Percentiles rank a stretch among this genome's conserved stretches.
phyloP scores from a whole-genome alignment of 2,329 filamentous ascomycete species.

The Mycogone perniciosa region DNA sequence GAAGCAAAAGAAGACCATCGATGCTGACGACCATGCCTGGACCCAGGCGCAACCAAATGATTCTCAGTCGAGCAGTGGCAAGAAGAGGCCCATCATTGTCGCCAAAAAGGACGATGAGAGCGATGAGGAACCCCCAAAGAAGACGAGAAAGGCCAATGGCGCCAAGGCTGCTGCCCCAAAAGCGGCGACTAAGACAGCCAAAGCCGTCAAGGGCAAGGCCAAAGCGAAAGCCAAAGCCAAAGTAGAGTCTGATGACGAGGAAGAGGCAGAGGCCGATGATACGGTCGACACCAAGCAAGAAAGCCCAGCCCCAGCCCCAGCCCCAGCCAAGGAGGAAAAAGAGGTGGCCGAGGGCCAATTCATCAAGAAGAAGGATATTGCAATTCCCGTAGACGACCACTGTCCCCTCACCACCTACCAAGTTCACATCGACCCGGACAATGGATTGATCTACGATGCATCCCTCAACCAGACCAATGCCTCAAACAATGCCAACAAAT shows the following conservation, averaged over 20 bases:
- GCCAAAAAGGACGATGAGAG: constrained; percentile 2
- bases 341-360: constrained; percentile 38
- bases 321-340: constrained; percentile 26
- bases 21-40: constrained; percentile 23
- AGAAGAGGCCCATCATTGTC: constrained; percentile 17
- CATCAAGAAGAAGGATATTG: constrained; percentile 38
- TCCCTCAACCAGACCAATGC: constrained; percentile 74
- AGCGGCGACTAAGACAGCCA: constrained; percentile 20
- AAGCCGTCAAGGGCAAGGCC: constrained; percentile 25
- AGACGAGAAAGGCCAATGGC: constrained; percentile 19
- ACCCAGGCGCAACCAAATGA: constrained; percentile 16
- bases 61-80: constrained; percentile 15
- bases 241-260: constrained; percentile 34
- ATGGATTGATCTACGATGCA: constrained; percentile 67
- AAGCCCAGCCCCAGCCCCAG: no score
- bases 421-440: constrained; percentile 59
- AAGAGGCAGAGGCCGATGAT: constrained; percentile 1
- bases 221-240: constrained; percentile 19
- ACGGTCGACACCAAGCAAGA: constrained; percentile 20
- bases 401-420: constrained; percentile 31
- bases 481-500: constrained; percentile 71
- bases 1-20: constrained; percentile 19
- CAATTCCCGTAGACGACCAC: constrained; percentile 46
- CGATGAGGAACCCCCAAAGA: constrained; percentile 2
- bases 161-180: constrained; percentile 17